Conservation (phyloP, 805 yeast species). For the Hyphopichia homilentoma region DNA sequence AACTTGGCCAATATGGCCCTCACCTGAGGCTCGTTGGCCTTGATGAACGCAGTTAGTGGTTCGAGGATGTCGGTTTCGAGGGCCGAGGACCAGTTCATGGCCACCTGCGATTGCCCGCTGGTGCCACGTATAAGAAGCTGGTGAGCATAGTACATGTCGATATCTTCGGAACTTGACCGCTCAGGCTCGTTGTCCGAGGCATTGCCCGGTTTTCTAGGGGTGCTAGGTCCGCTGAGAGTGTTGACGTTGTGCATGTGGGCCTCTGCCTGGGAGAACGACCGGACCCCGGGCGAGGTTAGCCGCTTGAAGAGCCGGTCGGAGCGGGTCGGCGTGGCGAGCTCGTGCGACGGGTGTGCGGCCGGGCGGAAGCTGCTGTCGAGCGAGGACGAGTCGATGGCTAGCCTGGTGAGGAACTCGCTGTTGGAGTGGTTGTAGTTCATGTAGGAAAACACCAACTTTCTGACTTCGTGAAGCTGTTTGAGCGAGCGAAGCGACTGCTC, state of each 20-base stretch:
- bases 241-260: constrained; percentile 1
- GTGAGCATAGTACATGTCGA: constrained; percentile 4
- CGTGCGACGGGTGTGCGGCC: neutral
- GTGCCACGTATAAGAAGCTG: constrained; percentile 16
- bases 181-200: neutral
- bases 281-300: constrained; percentile 1
- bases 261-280: constrained; percentile 3
- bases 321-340: neutral
- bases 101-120: constrained; percentile 18
- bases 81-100: constrained; percentile 23
- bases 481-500: constrained; percentile 29
- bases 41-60: constrained; percentile 30
- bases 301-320: neutral
- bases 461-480: constrained; percentile 37
- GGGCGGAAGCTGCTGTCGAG: constrained; percentile 20
- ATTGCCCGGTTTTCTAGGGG: neutral
- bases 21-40: constrained; percentile 33
- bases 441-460: constrained; percentile 32
- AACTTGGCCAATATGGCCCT: constrained; percentile 18
- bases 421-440: constrained; percentile 33
- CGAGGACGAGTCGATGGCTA: constrained; percentile 21
- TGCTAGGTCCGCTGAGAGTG: constrained; percentile 2
- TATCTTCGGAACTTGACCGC: neutral
- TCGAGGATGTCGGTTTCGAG: constrained; percentile 34
- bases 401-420: constrained; percentile 28